phyloP scores from a whole-genome alignment of 2,329 filamentous ascomycete species.

The Simplicillium aogashimaense region DNA sequence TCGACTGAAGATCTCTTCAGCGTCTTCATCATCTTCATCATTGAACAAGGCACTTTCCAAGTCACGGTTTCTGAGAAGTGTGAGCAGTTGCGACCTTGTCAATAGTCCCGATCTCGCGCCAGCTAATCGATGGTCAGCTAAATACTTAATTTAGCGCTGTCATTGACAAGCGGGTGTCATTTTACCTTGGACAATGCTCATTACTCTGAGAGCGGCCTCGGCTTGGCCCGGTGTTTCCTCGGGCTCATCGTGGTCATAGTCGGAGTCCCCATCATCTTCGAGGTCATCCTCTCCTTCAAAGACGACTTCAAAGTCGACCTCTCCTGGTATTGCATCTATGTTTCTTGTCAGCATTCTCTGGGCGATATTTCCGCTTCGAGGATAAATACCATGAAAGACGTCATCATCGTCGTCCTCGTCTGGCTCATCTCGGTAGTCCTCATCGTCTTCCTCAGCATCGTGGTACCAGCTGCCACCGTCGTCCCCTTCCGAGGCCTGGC shows the following conservation, averaged over 20 bases:
- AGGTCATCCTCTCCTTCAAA: constrained; percentile 11
- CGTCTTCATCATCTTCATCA: constrained; percentile 24
- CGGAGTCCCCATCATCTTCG: constrained; percentile 13
- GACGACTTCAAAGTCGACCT: constrained; percentile 13
- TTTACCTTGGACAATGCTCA: constrained; percentile 20
- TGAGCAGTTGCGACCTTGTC: constrained; percentile 26
- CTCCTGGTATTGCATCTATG: constrained; percentile 7
- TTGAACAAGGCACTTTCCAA: constrained; percentile 24
- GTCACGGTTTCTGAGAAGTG: constrained; percentile 27
- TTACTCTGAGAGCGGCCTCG: constrained; percentile 9
- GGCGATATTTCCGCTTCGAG: background rate
- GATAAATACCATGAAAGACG: constrained; percentile 11
- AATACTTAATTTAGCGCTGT: background rate
- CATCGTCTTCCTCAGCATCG: constrained; percentile 10
- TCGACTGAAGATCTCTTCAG: constrained; percentile 19
- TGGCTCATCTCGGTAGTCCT: constrained; percentile 20
- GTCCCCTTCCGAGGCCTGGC: too few species aligned
- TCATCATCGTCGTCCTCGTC: constrained; percentile 12
- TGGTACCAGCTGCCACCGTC: background rate
- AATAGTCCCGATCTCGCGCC: constrained; percentile 18
- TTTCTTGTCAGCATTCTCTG: background rate
- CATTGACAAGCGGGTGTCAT: background rate
- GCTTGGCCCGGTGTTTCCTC: constrained; percentile 18
- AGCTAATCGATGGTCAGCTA: constrained; percentile 9
- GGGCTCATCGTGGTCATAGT: constrained; percentile 23